Conservation (phyloP, 2,329 filamentous ascomycete species). For the Aaosphaeria pasadenensis region DNA sequence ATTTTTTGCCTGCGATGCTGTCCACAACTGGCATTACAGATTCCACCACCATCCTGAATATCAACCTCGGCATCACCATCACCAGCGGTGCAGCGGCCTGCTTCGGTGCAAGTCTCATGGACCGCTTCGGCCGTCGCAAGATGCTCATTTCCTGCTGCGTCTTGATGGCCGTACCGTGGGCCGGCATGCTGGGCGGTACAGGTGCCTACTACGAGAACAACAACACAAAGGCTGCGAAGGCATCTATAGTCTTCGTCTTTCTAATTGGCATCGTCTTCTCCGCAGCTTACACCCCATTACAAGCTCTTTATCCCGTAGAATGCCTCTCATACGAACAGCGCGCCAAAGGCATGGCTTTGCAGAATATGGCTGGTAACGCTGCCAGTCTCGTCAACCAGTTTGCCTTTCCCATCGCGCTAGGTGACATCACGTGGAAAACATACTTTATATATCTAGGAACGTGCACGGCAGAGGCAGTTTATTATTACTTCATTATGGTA, state of each 20-base stretch:
- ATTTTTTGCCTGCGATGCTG: not conserved
- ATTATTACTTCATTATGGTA: not conserved
- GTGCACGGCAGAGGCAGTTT: not conserved
- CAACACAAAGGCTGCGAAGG: not conserved
- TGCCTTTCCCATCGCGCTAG: not conserved
- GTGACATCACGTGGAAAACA: not conserved
- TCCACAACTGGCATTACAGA: not conserved
- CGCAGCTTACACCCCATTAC: not conserved
- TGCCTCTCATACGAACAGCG: not conserved
- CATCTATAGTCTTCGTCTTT: not conserved
- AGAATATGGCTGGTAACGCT: not conserved
- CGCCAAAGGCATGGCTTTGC: not conserved
- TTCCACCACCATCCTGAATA: not conserved
- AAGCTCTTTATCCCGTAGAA: not conserved
- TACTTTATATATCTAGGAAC: not conserved
- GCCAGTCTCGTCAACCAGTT: not conserved
- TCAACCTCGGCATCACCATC: not conserved
- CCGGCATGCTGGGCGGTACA: not conserved
- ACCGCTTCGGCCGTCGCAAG: not conserved
- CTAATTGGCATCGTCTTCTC: not conserved
- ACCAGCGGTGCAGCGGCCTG: not conserved
- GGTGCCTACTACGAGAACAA: not conserved
- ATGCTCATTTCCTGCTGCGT: not conserved
- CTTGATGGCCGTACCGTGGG: not conserved
- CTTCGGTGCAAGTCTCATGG: not conserved